Evolutionary conservation across 2,329 filamentous ascomycete species (phyloP).

Genomic region (Trichoderma guizhouense): DNA sequence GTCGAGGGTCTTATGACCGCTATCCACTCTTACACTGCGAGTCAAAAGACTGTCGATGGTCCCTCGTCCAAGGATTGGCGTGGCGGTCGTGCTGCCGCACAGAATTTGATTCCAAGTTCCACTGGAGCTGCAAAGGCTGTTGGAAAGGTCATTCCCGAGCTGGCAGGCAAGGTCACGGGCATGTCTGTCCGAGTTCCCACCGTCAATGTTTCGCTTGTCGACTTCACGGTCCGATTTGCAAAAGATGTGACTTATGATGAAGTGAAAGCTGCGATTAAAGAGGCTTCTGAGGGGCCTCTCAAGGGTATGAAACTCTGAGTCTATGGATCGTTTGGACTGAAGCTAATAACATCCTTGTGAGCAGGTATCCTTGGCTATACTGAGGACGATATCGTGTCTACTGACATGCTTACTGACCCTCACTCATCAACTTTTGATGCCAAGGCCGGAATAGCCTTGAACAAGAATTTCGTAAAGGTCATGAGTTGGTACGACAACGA

Average conservation of each 20-base stretch:
- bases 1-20: neutral
- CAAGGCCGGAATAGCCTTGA: neutral
- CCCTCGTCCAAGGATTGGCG: neutral
- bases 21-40: neutral
- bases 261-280: neutral
- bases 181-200: neutral
- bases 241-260: neutral
- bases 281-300: neutral
- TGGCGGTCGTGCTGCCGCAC: neutral
- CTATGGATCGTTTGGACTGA: neutral
- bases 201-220: neutral
- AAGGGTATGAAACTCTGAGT: neutral
- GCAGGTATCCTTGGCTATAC: neutral
- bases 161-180: neutral
- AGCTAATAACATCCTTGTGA: neutral
- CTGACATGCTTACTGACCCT: neutral
- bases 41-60: neutral
- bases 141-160: neutral
- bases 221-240: neutral
- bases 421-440: neutral
- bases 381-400: neutral
- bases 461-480: neutral
- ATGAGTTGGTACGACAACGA: neutral
- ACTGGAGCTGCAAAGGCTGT: neutral
- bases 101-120: neutral